Percentiles rank a stretch among this genome's conserved stretches.
Conservation (phyloP, 2,329 filamentous ascomycete genomes). For the Xylogone sp. region DNA sequence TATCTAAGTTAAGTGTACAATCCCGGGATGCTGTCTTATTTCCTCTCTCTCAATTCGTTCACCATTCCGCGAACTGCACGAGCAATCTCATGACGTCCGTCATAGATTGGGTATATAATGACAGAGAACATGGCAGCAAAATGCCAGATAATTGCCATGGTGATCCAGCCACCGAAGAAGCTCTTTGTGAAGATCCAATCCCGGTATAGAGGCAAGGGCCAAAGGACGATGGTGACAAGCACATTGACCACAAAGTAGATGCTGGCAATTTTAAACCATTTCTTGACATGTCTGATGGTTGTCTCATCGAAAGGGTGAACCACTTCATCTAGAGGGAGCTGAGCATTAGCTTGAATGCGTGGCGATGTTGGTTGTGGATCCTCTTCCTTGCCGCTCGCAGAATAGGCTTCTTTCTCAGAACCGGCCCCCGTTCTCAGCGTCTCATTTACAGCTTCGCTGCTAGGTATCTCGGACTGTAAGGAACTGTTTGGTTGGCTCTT, state of each 20-base stretch:
- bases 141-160: slow-evolving; percentile 48
- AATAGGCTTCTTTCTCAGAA: slow-evolving; percentile 30
- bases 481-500: slow-evolving; percentile 12
- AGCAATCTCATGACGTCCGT: slow-evolving; percentile 38
- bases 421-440: background rate
- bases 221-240: slow-evolving; percentile 41
- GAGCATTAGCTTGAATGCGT: background rate
- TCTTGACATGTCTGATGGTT: slow-evolving; percentile 29
- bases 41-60: background rate
- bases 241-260: slow-evolving; percentile 37
- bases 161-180: slow-evolving; percentile 48
- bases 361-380: background rate
- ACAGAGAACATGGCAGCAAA: slow-evolving; percentile 43
- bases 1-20: background rate
- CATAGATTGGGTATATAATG: slow-evolving; percentile 43
- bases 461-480: slow-evolving; percentile 7
- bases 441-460: background rate
- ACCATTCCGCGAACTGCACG: background rate
- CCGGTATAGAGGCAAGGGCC: slow-evolving; percentile 47
- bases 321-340: slow-evolving; percentile 33
- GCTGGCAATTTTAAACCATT: slow-evolving; percentile 37
- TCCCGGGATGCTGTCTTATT: background rate
- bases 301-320: slow-evolving; percentile 37
- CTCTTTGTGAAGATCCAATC: slow-evolving; percentile 43
- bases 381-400: slow-evolving; percentile 30